Percentiles rank a stretch among this genome's conserved stretches.
phyloP scores from a whole-genome alignment of 805 yeast species.

The Tetrapisispora nanseiensis region DNA sequence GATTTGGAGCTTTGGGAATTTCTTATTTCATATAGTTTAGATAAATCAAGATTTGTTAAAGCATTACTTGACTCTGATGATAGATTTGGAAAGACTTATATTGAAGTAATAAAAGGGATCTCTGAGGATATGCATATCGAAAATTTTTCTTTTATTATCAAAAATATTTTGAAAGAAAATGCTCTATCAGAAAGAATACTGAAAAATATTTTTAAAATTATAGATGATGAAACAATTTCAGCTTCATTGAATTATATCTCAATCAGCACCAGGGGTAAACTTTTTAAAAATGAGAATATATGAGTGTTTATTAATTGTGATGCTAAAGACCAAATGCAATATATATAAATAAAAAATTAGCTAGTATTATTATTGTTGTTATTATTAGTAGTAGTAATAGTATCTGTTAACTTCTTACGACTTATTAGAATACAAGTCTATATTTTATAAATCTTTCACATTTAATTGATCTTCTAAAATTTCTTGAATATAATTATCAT shows the following conservation, averaged over 20 bases:
- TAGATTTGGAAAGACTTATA: slow-evolving; percentile 49
- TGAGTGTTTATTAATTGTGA: too few species aligned
- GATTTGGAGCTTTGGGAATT: slow-evolving; percentile 78
- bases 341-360: too few species aligned
- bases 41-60: slow-evolving; percentile 65
- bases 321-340: too few species aligned
- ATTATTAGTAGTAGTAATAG: too few species aligned
- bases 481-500: slow-evolving; percentile 1
- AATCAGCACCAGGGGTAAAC: slow-evolving; percentile 27
- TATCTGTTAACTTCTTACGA: background rate
- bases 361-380: too few species aligned
- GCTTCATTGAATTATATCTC: slow-evolving; percentile 27
- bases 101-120: slow-evolving; percentile 56
- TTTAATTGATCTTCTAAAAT: slow-evolving; percentile 1
- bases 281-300: slow-evolving; percentile 5
- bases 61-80: slow-evolving; percentile 64
- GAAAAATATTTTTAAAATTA: slow-evolving; percentile 44
- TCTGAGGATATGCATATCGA: slow-evolving; percentile 52
- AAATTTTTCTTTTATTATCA: slow-evolving; percentile 53
- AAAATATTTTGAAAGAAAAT: slow-evolving; percentile 53
- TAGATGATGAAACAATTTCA: slow-evolving; percentile 41
- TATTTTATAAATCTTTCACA: background rate
- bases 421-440: background rate
- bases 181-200: slow-evolving; percentile 46
- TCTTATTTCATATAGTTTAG: slow-evolving; percentile 58